Evolutionary conservation across 768 basidiomycete species (phyloP).

Genomic region (Kwoniella newhampshirensis): DNA sequence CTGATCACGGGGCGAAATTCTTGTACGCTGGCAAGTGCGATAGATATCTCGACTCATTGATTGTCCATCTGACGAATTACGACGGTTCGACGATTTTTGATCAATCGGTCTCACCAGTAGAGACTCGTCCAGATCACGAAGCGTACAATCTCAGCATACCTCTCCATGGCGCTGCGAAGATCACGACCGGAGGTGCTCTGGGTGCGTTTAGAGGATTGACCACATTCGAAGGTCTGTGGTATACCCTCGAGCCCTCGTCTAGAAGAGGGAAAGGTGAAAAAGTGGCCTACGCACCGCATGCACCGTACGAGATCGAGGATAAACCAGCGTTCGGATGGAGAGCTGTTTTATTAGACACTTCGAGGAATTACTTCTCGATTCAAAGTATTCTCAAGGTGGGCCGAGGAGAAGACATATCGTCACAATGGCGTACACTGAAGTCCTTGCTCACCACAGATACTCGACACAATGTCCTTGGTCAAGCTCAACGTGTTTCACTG

Average conservation of each 20-base stretch:
- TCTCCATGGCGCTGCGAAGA: constrained; percentile 56
- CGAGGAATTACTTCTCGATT: constrained; percentile 64
- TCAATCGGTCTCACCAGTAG: constrained; percentile 60
- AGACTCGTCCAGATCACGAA: constrained; percentile 59
- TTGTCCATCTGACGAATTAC: neutral
- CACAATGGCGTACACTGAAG: neutral
- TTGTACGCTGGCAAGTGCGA: neutral
- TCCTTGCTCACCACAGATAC: constrained; percentile 61
- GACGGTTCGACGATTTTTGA: constrained; percentile 56
- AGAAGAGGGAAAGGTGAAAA: neutral
- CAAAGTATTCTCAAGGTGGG: constrained; percentile 16
- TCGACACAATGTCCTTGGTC: constrained; percentile 75
- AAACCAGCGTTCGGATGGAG: constrained; percentile 65
- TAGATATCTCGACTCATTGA: neutral
- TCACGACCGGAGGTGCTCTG: constrained; percentile 64
- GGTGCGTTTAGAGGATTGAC: constrained; percentile 71
- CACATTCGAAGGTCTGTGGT: constrained; percentile 74
- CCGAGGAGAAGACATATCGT: too few relatives aligned
- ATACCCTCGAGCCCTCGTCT: constrained; percentile 38
- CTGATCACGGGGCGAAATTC: neutral
- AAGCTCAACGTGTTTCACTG: constrained; percentile 79
- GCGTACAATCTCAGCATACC: constrained; percentile 64
- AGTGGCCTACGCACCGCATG: constrained; percentile 29
- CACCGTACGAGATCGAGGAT: constrained; percentile 59
- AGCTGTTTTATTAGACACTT: constrained; percentile 76